phyloP scores from a whole-genome alignment of 768 basidiomycete genomes.

The Kwoniella sp. region DNA sequence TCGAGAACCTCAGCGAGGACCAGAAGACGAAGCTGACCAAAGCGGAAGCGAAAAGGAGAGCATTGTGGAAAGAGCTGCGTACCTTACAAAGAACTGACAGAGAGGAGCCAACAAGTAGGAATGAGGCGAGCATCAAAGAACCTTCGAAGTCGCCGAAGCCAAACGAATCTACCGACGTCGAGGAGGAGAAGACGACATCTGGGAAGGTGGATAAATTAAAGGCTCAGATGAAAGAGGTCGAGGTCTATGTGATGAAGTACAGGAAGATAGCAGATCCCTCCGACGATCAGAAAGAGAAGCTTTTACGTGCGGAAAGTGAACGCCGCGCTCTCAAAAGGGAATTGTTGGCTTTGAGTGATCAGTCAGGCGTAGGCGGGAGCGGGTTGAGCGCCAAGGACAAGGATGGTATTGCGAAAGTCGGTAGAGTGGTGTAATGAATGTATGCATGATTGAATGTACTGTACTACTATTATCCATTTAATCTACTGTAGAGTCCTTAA shows the following conservation, averaged over 20 bases:
- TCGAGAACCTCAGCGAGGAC: slow-evolving; percentile 5
- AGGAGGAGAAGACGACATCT: not conserved
- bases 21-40: slow-evolving; percentile 7
- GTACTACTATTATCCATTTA: too few relatives aligned
- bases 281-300: slow-evolving; percentile 4
- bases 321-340: slow-evolving; percentile 7
- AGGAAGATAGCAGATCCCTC: slow-evolving; percentile 3
- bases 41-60: slow-evolving; percentile 13
- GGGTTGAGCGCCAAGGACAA: slow-evolving; percentile 33
- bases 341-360: not conserved
- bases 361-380: slow-evolving; percentile 30
- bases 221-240: slow-evolving; percentile 10
- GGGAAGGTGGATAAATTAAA: not conserved
- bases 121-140: too few relatives aligned
- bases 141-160: too few relatives aligned
- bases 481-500: not conserved
- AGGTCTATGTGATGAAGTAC: slow-evolving; percentile 7
- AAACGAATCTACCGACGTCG: too few relatives aligned
- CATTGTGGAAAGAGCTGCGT: slow-evolving; percentile 11
- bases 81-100: not conserved
- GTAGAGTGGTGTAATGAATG: slow-evolving; percentile 6
- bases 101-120: too few relatives aligned
- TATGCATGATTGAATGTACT: slow-evolving; percentile 5
- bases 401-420: slow-evolving; percentile 1
- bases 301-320: slow-evolving; percentile 2